phyloP scores from a whole-genome alignment of 2,329 filamentous ascomycete species.

The Fusarium sp. region DNA sequence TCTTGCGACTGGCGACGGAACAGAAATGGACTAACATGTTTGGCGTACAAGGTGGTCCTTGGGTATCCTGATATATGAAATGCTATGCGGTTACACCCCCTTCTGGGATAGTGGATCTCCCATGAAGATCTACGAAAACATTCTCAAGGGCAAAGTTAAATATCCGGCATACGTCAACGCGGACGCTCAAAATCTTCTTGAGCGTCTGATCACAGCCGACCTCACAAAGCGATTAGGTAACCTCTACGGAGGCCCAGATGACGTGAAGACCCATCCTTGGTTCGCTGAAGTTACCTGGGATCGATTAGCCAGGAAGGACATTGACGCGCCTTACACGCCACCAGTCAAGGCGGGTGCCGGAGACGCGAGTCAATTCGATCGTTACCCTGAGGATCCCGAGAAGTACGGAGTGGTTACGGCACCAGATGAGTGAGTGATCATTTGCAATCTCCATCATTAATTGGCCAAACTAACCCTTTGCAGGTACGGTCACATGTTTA shows the following conservation, averaged over 20 bases:
- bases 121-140: constrained; percentile 99
- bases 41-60: constrained; percentile 85
- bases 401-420: constrained; percentile 80
- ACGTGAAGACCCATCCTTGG: constrained; percentile 96
- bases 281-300: constrained; percentile 99
- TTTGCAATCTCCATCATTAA: background rate
- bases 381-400: constrained; percentile 97
- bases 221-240: constrained; percentile 96
- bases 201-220: constrained; percentile 92
- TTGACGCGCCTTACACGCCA: constrained; percentile 96
- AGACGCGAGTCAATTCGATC: constrained; percentile 97
- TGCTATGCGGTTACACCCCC: constrained; percentile 98
- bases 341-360: constrained; percentile 93
- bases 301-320: constrained; percentile 90
- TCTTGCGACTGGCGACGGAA: background rate
- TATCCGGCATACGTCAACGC: constrained; percentile 96
- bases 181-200: constrained; percentile 91
- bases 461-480: constrained; percentile 26
- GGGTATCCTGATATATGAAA: constrained; percentile 98
- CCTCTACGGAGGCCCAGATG: constrained; percentile 86
- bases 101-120: constrained; percentile 99
- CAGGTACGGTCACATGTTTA: constrained; percentile 79
- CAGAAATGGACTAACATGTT: constrained; percentile 9
- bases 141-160: constrained; percentile 93
- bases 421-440: constrained; percentile 79